phyloP scores from a whole-genome alignment of 306 rosid species.

The Vicia faba region DNA sequence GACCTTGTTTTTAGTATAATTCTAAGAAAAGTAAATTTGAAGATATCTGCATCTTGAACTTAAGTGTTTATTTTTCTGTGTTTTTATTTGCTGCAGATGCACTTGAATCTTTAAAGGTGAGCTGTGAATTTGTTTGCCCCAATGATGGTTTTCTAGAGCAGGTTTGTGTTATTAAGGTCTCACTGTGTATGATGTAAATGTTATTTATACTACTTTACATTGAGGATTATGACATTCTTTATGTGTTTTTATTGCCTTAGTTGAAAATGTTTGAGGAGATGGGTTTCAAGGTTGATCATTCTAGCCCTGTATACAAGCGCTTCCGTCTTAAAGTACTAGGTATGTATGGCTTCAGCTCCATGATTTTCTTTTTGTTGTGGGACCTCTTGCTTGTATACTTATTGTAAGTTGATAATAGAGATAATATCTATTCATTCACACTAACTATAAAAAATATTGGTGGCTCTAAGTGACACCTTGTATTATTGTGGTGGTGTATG shows the following conservation, averaged over 20 bases:
- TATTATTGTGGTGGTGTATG: conserved; percentile 12
- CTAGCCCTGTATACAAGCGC: conserved; percentile 71
- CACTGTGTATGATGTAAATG: conserved; percentile 1
- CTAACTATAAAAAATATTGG: background rate
- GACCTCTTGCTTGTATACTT: background rate
- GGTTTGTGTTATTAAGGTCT: conserved; percentile 49
- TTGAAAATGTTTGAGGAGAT: conserved; percentile 83
- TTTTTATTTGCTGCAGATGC: conserved; percentile 62
- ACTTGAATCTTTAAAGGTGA: conserved; percentile 70
- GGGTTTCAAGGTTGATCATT: conserved; percentile 88
- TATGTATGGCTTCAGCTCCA: conserved; percentile 50
- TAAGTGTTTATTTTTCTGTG: background rate
- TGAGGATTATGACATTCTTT: conserved; percentile 27
- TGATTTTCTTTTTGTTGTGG: conserved; percentile 10
- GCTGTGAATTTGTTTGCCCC: conserved; percentile 87
- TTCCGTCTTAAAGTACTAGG: conserved; percentile 78
- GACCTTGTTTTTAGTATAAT: background rate
- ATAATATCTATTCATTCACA: too few relatives aligned
- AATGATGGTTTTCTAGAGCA: conserved; percentile 95
- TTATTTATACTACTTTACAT: background rate
- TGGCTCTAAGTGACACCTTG: conserved; percentile 11
- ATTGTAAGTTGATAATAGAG: too few relatives aligned
- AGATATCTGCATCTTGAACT: conserved; percentile 5
- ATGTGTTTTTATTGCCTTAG: conserved; percentile 42
- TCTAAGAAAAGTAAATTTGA: background rate